Conservation (phyloP, 225 moss, liverwort and hornwort species). For the Marchantia paleacea region DNA sequence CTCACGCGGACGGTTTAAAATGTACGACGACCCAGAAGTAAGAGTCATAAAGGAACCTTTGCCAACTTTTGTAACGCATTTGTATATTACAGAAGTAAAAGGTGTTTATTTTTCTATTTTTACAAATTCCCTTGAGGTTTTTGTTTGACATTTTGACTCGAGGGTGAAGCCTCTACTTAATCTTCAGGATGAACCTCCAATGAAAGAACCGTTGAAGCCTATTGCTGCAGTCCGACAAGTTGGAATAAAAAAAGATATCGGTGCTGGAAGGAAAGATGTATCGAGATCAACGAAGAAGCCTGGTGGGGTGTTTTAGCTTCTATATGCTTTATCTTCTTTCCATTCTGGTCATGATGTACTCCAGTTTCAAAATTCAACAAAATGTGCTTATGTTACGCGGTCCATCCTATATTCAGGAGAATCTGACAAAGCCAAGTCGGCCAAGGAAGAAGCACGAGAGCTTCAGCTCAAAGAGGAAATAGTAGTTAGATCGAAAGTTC, state of each 20-base stretch:
- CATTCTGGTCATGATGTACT: not conserved
- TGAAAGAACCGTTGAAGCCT: conserved; percentile 45
- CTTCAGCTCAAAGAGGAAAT: conserved; percentile 77
- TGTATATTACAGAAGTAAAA: not conserved
- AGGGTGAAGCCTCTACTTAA: not conserved
- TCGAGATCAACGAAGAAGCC: conserved; percentile 57
- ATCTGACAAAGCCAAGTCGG: conserved; percentile 66
- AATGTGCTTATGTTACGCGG: not conserved
- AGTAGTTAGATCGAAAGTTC: conserved; percentile 56
- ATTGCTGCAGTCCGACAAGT: conserved; percentile 45
- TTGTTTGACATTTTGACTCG: not conserved
- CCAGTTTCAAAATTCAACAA: not conserved
- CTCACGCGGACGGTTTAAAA: conserved; percentile 89
- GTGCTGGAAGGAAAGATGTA: conserved; percentile 55
- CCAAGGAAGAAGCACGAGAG: conserved; percentile 88
- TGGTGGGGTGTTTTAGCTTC: conserved; percentile 35
- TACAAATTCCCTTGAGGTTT: not conserved
- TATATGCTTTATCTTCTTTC: not conserved
- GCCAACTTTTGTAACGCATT: not conserved
- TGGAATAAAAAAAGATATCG: conserved; percentile 41
- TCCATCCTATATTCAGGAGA: conserved; percentile 46
- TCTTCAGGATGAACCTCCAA: conserved; percentile 50
- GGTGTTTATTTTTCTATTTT: not conserved
- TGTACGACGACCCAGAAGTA: conserved; percentile 79
- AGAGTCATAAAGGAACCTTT: not conserved